These are phyloP conservation scores for Fusarium brevicatenulatum DNA, from an alignment of 2,329 filamentous ascomycete genomes.

Conservation along the genomic window DNA sequence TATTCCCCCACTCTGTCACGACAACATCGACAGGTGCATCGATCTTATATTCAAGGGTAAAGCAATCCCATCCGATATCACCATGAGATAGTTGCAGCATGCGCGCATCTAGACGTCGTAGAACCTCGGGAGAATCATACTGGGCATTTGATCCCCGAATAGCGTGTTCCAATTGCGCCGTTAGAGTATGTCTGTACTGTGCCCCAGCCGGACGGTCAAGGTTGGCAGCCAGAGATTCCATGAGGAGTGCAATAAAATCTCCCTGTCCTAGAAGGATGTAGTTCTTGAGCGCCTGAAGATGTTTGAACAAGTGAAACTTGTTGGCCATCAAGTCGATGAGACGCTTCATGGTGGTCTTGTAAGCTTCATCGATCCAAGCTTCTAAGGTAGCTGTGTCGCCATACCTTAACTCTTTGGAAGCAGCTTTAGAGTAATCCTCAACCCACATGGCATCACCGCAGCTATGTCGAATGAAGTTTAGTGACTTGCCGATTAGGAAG, in stretches of 20 bases:
- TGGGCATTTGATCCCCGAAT: slow-evolving; percentile 98
- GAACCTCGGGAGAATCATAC: slow-evolving; percentile 90
- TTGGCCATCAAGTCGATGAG: slow-evolving; percentile 92
- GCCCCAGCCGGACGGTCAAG: slow-evolving; percentile 95
- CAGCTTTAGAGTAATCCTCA: slow-evolving; percentile 90
- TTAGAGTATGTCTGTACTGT: slow-evolving; percentile 95
- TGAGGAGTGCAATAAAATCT: slow-evolving; percentile 95
- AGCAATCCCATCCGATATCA: slow-evolving; percentile 99
- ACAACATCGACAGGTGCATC: slow-evolving; percentile 97
- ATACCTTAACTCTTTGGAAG: slow-evolving; percentile 91
- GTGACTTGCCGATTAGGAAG: slow-evolving; percentile 95
- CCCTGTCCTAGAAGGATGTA: slow-evolving; percentile 95
- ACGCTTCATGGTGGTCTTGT: slow-evolving; percentile 97
- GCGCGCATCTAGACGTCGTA: slow-evolving; percentile 91
- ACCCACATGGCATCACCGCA: slow-evolving; percentile 96
- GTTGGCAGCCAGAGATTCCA: slow-evolving; percentile 94
- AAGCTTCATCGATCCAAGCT: slow-evolving; percentile 93
- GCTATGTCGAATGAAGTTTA: slow-evolving; percentile 97
- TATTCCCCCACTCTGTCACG: slow-evolving; percentile 93
- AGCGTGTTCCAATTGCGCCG: slow-evolving; percentile 96
- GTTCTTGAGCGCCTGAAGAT: slow-evolving; percentile 90
- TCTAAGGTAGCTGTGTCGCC: slow-evolving; percentile 93
- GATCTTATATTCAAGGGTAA: slow-evolving; percentile 98
- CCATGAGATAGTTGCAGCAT: slow-evolving; percentile 97
- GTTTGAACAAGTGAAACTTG: slow-evolving; percentile 95